Base-by-base conservation (phyloP, 1,139 yeast species). In the Kodamaea sp. region DNA sequence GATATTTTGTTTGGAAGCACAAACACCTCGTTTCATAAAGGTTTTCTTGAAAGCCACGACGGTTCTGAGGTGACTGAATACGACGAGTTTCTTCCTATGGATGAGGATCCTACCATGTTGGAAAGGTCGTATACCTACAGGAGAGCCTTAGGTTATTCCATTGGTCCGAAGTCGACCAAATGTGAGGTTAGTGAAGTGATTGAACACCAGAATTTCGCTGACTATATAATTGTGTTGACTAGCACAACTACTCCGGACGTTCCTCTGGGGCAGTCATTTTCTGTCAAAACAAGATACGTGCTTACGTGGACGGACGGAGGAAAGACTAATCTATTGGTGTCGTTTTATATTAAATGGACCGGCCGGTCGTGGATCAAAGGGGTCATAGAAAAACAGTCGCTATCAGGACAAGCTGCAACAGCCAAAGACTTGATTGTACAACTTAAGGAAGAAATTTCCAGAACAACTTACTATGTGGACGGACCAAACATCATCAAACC, bases 321-420 rank as follows among this genome's bases (percentile, higher is more conserved):
- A 38, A 43, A 53, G n/a, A 73, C 81, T 0, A 54, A 53, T 10
- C 48, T 78, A 20, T 56, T 52, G 15, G 55, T 76, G 9, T 66
- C 78, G 10, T 76, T 61, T 47, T 65, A 54, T 38, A 61, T 76
- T 22, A 63, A 70, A 24, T 78, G 83, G 83, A 65, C 73, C 0
- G 80, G 80, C 1, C 59, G 69, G 13, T 73, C 80, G 19, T 77
- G 83, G 82, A 66, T 77, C 42, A 76, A 72, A 44, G 63, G 73
- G 15, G 65, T 76, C 15, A 74, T 78, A 32, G 83, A 77, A 42
- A 73, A 67, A 38, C 72, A 66, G 50, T 67, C 80, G 2, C 48
- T 59, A 22, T 48, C 72, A 1, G 82, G 81, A 0, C 81, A 76
- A 46, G 54, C 57, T 16, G 58, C 63, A n/a, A 64, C 61, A 2